phyloP scores from a whole-genome alignment of 2,329 filamentous ascomycete genomes.

The Cucurbitaria berberidis region DNA sequence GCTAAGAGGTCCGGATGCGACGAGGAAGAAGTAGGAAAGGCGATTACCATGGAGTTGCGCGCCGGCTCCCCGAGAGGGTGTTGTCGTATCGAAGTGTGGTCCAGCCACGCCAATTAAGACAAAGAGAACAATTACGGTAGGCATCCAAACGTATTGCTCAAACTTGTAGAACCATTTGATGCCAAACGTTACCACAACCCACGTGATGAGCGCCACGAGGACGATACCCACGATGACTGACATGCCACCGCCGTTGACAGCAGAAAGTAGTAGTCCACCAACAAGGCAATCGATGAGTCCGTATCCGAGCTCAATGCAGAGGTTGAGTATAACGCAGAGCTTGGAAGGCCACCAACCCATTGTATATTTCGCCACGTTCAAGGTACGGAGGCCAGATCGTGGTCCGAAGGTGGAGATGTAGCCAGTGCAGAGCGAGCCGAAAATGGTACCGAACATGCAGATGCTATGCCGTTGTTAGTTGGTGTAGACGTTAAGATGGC shows the following conservation, averaged over 20 bases:
- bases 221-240: slow-evolving; percentile 66
- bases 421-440: slow-evolving; percentile 27
- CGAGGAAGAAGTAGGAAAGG: slow-evolving; percentile 72
- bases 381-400: slow-evolving; percentile 19
- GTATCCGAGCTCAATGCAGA: slow-evolving; percentile 64
- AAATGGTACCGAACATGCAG: slow-evolving; percentile 31
- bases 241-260: slow-evolving; percentile 62
- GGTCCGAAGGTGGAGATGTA: slow-evolving; percentile 34
- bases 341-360: slow-evolving; percentile 70
- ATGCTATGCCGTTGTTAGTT: slow-evolving; percentile 3
- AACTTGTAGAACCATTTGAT: slow-evolving; percentile 36
- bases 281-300: slow-evolving; percentile 65
- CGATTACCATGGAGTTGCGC: slow-evolving; percentile 61
- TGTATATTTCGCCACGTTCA: slow-evolving; percentile 58
- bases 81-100: slow-evolving; percentile 60
- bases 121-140: slow-evolving; percentile 31
- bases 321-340: slow-evolving; percentile 60
- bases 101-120: slow-evolving; percentile 36
- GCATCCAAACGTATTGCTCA: slow-evolving; percentile 33
- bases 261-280: slow-evolving; percentile 65
- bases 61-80: slow-evolving; percentile 55
- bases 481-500: not conserved
- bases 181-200: slow-evolving; percentile 32
- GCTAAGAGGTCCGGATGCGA: slow-evolving; percentile 65
- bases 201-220: slow-evolving; percentile 54